A percentile compares a stretch with the other conserved stretches of the same genome.
phyloP scores from a whole-genome alignment of 2,329 filamentous ascomycete species.

The Aspergillus pseudoterreus region DNA sequence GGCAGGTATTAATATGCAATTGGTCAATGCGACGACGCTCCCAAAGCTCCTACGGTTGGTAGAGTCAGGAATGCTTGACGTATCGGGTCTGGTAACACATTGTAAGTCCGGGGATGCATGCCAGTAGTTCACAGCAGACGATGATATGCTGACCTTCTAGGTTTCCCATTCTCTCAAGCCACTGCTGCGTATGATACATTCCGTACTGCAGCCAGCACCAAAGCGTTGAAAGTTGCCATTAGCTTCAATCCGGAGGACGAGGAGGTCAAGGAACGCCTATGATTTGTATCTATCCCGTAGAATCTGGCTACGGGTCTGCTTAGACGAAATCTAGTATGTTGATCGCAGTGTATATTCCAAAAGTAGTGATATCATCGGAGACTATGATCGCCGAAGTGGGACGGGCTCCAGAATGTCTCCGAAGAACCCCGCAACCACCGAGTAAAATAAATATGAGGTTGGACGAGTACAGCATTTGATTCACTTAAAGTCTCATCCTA shows the following conservation, averaged over 20 bases:
- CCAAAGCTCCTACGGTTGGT: slow-evolving; percentile 14
- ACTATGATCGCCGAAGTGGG: not conserved
- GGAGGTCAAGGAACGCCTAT: not conserved
- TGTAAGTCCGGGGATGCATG: slow-evolving; percentile 8
- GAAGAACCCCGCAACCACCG: no score
- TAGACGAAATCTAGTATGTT: not conserved
- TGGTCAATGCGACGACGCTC: slow-evolving; percentile 20
- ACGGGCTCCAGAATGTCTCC: no score
- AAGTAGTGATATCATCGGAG: not conserved
- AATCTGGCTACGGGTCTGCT: no score
- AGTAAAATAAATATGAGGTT: no score
- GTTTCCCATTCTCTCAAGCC: slow-evolving; percentile 13
- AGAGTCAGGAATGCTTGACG: slow-evolving; percentile 14
- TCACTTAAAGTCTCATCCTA: no score
- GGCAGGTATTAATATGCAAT: slow-evolving; percentile 20
- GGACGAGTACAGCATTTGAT: no score
- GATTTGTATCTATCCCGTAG: not conserved
- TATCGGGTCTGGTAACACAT: slow-evolving; percentile 18
- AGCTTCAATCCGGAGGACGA: slow-evolving; percentile 8
- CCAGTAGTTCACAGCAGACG: not conserved
- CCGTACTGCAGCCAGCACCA: slow-evolving; percentile 14
- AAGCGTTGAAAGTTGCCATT: slow-evolving; percentile 20
- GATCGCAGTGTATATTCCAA: not conserved
- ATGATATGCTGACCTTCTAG: slow-evolving; percentile 2
- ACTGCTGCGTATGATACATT: slow-evolving; percentile 16